phyloP scores from a whole-genome alignment of 441 rosid species.

The Raphanus hybrid region DNA sequence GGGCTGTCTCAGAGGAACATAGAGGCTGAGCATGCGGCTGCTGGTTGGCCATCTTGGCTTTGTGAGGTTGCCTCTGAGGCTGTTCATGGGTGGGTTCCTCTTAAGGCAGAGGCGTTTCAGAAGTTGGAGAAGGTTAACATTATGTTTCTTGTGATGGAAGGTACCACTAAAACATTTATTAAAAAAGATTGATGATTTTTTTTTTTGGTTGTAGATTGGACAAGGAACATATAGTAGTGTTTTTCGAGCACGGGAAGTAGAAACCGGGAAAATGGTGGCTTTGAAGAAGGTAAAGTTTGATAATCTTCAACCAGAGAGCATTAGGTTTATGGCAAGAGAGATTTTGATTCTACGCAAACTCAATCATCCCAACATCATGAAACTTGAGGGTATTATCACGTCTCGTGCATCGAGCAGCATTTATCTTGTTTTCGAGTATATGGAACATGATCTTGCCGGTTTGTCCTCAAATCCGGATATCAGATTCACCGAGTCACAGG shows the following conservation, averaged over 20 bases:
- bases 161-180: not conserved
- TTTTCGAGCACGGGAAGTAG: slow-evolving; percentile 81
- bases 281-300: slow-evolving; percentile 88
- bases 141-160: slow-evolving; percentile 30
- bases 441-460: slow-evolving; percentile 96
- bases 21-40: slow-evolving; percentile 75
- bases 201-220: slow-evolving; percentile 65
- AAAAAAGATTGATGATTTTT: not conserved
- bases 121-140: slow-evolving; percentile 82
- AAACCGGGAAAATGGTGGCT: slow-evolving; percentile 80
- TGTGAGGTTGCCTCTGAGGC: slow-evolving; percentile 77
- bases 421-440: slow-evolving; percentile 91
- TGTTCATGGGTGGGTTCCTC: slow-evolving; percentile 84
- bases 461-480: slow-evolving; percentile 67
- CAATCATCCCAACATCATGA: slow-evolving; percentile 87
- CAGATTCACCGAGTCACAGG: slow-evolving; percentile 77
- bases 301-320: slow-evolving; percentile 87
- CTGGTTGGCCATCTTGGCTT: slow-evolving; percentile 97
- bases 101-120: slow-evolving; percentile 74
- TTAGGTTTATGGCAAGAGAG: slow-evolving; percentile 92
- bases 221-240: slow-evolving; percentile 98
- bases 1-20: slow-evolving; percentile 53
- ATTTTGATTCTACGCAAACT: slow-evolving; percentile 85
- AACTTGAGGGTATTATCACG: slow-evolving; percentile 80
- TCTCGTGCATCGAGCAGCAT: slow-evolving; percentile 71